Evolutionary conservation across 768 basidiomycete genomes (phyloP).

Genomic region (Suillus subaureus): DNA sequence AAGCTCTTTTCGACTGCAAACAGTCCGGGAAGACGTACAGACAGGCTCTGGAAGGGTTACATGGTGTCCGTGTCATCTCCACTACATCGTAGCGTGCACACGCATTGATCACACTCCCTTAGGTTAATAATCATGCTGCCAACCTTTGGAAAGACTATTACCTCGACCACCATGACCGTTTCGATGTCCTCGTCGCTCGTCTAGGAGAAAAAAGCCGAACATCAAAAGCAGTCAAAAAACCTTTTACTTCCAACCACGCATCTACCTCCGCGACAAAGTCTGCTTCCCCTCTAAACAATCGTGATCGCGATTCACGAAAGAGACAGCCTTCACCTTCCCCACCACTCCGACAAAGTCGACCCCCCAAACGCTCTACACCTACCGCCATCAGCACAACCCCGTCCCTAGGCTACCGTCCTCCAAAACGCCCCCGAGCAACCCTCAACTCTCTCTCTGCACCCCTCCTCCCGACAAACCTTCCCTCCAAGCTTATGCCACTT

Average conservation of each 20-base stretch:
- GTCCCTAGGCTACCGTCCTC: constrained; percentile 26
- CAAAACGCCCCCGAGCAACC: constrained; percentile 41
- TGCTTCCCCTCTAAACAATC: constrained; percentile 14
- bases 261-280: not conserved
- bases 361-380: constrained; percentile 23
- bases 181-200: constrained; percentile 45
- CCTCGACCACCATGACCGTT: constrained; percentile 63
- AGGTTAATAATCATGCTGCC: constrained; percentile 51
- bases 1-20: constrained; percentile 41
- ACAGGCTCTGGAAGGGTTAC: constrained; percentile 65
- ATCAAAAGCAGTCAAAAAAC: constrained; percentile 35
- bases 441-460: constrained; percentile 63
- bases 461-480: constrained; percentile 32
- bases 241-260: constrained; percentile 15
- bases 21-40: constrained; percentile 54
- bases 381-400: constrained; percentile 21
- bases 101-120: constrained; percentile 11
- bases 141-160: constrained; percentile 83
- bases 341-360: constrained; percentile 29
- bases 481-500: constrained; percentile 56
- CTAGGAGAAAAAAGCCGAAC: constrained; percentile 17
- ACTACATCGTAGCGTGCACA: not conserved
- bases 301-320: constrained; percentile 40
- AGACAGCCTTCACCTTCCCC: constrained; percentile 28
- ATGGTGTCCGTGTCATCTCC: constrained; percentile 52